Percentiles rank a stretch among this genome's conserved stretches.
Evolutionary conservation across 2,329 filamentous ascomycete genomes (phyloP).

Genomic region (Stromatinia cepivora): DNA sequence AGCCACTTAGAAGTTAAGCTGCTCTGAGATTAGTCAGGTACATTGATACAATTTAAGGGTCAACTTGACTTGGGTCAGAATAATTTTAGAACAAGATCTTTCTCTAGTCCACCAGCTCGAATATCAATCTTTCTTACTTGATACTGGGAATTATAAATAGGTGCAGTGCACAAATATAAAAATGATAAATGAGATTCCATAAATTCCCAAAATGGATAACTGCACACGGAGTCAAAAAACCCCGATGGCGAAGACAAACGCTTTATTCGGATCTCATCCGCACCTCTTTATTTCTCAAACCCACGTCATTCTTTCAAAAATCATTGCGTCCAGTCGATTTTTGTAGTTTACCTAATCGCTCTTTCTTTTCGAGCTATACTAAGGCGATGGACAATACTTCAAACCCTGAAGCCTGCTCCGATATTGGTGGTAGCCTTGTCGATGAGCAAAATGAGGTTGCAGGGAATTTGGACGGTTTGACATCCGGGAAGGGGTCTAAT

Average conservation of each 20-base stretch:
- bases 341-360: not conserved
- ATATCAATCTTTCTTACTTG: not conserved
- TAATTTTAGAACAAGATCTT: too few relatives aligned
- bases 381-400: not conserved
- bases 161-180: not conserved
- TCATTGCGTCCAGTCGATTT: not conserved
- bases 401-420: not conserved
- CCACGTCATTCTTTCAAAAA: not conserved
- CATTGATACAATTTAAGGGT: too few relatives aligned
- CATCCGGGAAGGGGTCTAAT: not conserved
- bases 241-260: conserved; percentile 2
- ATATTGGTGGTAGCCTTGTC: not conserved
- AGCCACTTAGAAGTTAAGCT: too few relatives aligned
- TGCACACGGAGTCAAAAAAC: not conserved
- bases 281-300: not conserved
- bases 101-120: too few relatives aligned
- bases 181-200: not conserved
- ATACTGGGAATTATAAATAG: not conserved
- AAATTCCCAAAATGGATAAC: conserved; percentile 2
- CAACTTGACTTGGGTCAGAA: too few relatives aligned
- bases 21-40: too few relatives aligned
- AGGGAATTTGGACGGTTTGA: not conserved
- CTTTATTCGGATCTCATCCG: not conserved
- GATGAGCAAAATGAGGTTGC: not conserved
- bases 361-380: not conserved